Base-by-base conservation (phyloP, 2,329 filamentous ascomycete genomes). In the Clonostachys rosea region DNA sequence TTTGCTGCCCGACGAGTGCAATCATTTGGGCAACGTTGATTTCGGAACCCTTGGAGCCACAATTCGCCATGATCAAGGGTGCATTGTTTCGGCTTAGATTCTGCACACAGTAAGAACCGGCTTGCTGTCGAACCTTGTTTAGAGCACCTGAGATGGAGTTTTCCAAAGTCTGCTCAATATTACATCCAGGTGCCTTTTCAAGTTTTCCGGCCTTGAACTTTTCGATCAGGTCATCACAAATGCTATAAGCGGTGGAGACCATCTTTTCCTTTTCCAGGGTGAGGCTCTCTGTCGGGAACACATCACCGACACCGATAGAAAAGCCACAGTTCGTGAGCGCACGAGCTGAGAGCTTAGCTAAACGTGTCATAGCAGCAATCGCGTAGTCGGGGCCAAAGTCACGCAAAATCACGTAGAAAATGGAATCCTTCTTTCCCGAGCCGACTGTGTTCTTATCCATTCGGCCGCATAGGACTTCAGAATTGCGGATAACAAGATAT, bases 21-120 rank as follows among this genome's bases (percentile, higher is more conserved):
- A 97, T 88, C 94, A 99, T 99, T 72, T 99, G 94, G 9, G 94
- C 94, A 34, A 99, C 94, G 75, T 99, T 99, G 74, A 99, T 95
- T 58, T 89, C 87, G 6, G 91, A 96, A 63, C 94, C 94, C 67
- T 99, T 99, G 46, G 92, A 97, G 43, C 94, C 94, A 12, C 90
- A 97, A 52, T 89, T 94, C 51, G 94, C 94, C 94, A 99, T 99
- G 70, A 96, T 86, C 53, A 97, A 76, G 6, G 94, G 91, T 0
- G 94, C 86, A 58, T 99, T 99, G 71, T 91, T 91, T 53, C 83
- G 86, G 70, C 90, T 96, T 35, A 99, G 75, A 45, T 92, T 90
- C 33, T 84, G 81, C 59, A 96, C 91, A 79, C 94, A 96, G 60
- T 91, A 86, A 45, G 89, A 81, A 75, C 94, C 94, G 50, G 94